These are phyloP conservation scores for Cladosporium sp. DNA, from an alignment of 2,329 filamentous ascomycete species.

Conservation along the genomic window DNA sequence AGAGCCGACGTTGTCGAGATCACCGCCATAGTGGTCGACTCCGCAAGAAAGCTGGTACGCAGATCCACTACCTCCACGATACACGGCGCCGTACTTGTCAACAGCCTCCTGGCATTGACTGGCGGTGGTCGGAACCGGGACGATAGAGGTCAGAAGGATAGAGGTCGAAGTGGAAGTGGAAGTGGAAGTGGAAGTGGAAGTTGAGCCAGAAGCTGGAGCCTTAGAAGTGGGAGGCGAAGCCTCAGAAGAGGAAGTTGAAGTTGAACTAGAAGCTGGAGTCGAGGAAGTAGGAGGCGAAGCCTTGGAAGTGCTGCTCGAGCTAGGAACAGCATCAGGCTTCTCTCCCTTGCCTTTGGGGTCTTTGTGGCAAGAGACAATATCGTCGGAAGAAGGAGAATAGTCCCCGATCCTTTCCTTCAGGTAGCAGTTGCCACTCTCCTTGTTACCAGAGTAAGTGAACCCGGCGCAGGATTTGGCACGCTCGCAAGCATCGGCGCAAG, in stretches of 20 bases:
- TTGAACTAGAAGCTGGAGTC: neutral
- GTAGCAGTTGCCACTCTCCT: slow-evolving; percentile 14
- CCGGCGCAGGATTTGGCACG: neutral
- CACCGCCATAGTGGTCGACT: slow-evolving; percentile 12
- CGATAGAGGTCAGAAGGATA: neutral
- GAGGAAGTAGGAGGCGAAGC: neutral
- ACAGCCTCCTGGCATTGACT: neutral
- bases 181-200: neutral
- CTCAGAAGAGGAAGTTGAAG: neutral
- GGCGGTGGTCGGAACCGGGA: neutral
- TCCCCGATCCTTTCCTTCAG: slow-evolving; percentile 11
- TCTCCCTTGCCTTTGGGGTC: neutral
- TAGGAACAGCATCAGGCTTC: neutral
- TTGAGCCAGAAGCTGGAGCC: neutral
- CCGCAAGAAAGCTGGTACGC: slow-evolving; percentile 1
- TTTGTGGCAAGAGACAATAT: neutral
- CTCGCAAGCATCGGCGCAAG: neutral
- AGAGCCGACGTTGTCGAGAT: slow-evolving; percentile 1
- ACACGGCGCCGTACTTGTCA: neutral
- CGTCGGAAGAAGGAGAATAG: neutral
- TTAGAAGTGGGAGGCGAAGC: neutral
- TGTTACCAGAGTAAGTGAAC: slow-evolving; percentile 12
- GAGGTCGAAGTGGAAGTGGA: neutral
- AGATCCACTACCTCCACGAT: neutral
- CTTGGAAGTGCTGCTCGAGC: neutral